Conservation (phyloP, 331 rosid species). For the Malus hybrid region DNA sequence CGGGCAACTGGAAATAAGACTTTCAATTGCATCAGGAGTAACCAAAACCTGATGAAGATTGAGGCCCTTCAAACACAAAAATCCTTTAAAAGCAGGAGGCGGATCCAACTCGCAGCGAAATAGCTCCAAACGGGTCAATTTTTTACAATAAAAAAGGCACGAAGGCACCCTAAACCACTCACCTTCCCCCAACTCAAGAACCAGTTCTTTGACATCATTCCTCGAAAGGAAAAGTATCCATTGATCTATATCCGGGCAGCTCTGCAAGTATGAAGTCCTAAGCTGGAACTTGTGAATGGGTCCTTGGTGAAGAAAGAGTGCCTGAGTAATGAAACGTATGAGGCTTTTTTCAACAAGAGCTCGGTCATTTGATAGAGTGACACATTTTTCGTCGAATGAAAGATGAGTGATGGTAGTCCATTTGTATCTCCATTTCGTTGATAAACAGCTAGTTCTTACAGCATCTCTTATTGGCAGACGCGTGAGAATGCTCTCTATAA, state of each 20-base stretch:
- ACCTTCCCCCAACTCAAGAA: conserved; percentile 61
- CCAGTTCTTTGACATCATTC: conserved; percentile 60
- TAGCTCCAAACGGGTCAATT: conserved; percentile 59
- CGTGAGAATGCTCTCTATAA: conserved; percentile 62
- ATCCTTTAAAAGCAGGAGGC: conserved; percentile 59
- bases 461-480: conserved; percentile 73
- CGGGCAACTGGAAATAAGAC: conserved; percentile 68
- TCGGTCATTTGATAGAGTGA: conserved; percentile 27
- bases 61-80: conserved; percentile 55
- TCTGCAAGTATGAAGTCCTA: conserved; percentile 38
- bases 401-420: conserved; percentile 69
- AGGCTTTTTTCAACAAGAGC: conserved; percentile 25
- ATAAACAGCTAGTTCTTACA: conserved; percentile 69
- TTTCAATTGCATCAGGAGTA: conserved; percentile 62
- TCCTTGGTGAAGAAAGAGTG: conserved; percentile 83
- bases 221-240: conserved; percentile 90
- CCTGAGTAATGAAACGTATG: conserved; percentile 48
- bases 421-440: conserved; percentile 78
- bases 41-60: conserved; percentile 66
- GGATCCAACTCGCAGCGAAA: conserved; percentile 77
- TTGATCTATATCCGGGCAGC: conserved; percentile 71
- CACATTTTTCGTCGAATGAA: conserved; percentile 62
- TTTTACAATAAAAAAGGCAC: conserved; percentile 63
- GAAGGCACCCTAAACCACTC: conserved; percentile 78
- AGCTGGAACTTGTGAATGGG: conserved; percentile 87